These are phyloP conservation scores for Quercus dentata DNA, from an alignment of 306 rosid genomes.

Conservation along the genomic window DNA sequence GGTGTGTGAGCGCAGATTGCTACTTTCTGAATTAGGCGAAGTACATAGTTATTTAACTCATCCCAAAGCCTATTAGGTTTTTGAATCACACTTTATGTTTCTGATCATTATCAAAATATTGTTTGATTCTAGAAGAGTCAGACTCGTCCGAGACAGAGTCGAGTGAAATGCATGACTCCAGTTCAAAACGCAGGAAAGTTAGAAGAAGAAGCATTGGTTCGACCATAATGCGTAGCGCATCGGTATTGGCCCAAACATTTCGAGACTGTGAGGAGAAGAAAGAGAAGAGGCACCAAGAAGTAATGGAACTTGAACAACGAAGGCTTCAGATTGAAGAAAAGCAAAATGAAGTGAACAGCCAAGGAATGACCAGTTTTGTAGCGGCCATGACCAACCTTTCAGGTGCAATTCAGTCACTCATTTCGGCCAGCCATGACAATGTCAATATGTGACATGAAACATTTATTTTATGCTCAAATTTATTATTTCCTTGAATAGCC, in stretches of 20 bases:
- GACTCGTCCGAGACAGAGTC: too few relatives aligned
- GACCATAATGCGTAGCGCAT: slow-evolving; percentile 51
- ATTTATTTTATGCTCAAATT: too few relatives aligned
- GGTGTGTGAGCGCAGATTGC: too few relatives aligned
- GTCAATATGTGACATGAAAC: too few relatives aligned
- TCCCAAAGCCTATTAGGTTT: too few relatives aligned
- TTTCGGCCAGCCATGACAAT: slow-evolving; percentile 40
- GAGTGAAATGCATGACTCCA: too few relatives aligned
- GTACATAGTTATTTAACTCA: too few relatives aligned
- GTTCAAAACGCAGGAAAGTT: slow-evolving; percentile 41
- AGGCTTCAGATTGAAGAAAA: slow-evolving; percentile 51
- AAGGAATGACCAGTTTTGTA: slow-evolving; percentile 48
- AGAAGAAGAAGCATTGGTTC: slow-evolving; percentile 40
- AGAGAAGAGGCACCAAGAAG: slow-evolving; percentile 50
- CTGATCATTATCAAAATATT: too few relatives aligned
- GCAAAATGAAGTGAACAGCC: slow-evolving; percentile 43
- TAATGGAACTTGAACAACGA: slow-evolving; percentile 38
- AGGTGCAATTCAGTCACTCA: slow-evolving; percentile 51
- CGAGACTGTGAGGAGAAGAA: slow-evolving; percentile 49
- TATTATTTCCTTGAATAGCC: too few relatives aligned
- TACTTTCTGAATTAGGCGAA: too few relatives aligned
- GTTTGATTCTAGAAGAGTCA: too few relatives aligned
- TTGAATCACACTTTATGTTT: too few relatives aligned
- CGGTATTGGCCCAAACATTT: slow-evolving; percentile 42
- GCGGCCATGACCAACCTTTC: slow-evolving; percentile 57